Percentiles rank a stretch among this genome's conserved stretches.
Evolutionary conservation across 208 protist genomes (phyloP).

Genomic region (Acanthamoeba lenticulata): DNA sequence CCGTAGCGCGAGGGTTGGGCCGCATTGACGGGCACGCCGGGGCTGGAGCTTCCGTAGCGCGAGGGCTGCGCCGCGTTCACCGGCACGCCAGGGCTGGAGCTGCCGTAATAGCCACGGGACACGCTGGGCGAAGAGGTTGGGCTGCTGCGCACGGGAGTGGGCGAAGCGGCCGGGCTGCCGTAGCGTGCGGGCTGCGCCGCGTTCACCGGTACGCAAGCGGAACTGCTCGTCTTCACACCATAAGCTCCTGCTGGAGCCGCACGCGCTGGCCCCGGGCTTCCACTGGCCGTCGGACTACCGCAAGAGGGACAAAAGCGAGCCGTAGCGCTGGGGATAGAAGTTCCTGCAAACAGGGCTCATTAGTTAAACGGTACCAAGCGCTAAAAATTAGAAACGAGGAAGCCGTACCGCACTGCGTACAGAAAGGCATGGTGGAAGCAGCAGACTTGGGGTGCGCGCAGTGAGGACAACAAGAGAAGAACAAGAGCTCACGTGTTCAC

Average conservation of each 20-base stretch:
- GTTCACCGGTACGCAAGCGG: too few species aligned
- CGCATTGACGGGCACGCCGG: neutral
- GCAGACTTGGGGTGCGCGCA: too few species aligned
- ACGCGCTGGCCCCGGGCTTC: neutral
- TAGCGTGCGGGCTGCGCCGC: too few species aligned
- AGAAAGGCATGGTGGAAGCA: constrained; percentile 15
- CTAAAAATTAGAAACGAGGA: neutral
- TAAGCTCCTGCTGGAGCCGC: neutral
- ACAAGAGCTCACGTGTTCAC: too few species aligned
- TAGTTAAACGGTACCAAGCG: neutral
- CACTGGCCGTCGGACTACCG: neutral
- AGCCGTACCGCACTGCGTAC: neutral
- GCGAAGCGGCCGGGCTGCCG: neutral
- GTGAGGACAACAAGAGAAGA: too few species aligned
- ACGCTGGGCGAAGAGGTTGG: neutral
- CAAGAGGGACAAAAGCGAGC: neutral
- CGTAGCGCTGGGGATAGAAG: neutral
- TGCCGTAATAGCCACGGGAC: neutral
- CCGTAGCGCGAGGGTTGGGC: neutral
- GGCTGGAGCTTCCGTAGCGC: neutral
- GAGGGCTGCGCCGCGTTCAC: neutral
- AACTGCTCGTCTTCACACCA: neutral
- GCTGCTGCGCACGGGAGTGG: neutral
- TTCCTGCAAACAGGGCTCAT: neutral
- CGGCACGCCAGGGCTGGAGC: neutral